Base-by-base conservation (phyloP, 495 filamentous ascomycete genomes). In the Aspergillus ostianus region DNA sequence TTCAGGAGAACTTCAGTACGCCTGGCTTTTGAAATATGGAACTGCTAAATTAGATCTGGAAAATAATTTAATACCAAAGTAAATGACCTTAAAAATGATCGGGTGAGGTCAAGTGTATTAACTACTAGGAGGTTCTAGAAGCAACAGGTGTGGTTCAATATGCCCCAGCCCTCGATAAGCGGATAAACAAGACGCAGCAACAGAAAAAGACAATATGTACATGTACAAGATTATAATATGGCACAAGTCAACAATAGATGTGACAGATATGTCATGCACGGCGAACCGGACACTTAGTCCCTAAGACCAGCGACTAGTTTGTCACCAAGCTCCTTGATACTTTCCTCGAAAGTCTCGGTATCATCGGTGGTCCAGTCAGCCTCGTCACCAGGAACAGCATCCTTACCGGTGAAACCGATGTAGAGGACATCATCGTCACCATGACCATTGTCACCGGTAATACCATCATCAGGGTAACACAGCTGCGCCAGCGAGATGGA, bases 401-500 rank as follows among this genome's bases (percentile, higher is more conserved):
- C 66, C 4, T 60, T 10, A 0, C 82, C 81, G 3, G 69, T 71
- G 58, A 87, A 87, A 0, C 78, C 84, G 53, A 87, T 73, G 59
- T 82, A 86, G 20, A 87, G 64, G 2, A 85, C 77, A 64, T 85
- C 67, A 41, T 73, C 70, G 29, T 69, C 61, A 32, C 74, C 72
- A 64, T 85, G 79, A 0, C 82, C 84, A 56, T 69, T 78, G 65
- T 84, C 65, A 12, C 82, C 83, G 6, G 62, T 77, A 17, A 85
- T 73, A 7, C 58, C 41, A 0, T 66, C 65, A 29, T 73, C 58
- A 0, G 67, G 79, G 64, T 77, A 88, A 68, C 85, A 88, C n/a
- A 82, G 72, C 20, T 80, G 79, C 0, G 82, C 86, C 6, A 87
- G 64, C 1, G 84, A 74, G 30, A 88, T 75, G 21, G 80, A 80